Evolutionary conservation across 768 basidiomycete genomes (phyloP), one percentile per base, ranked within the genome.

Genomic region (Mycena floridula): DNA sequence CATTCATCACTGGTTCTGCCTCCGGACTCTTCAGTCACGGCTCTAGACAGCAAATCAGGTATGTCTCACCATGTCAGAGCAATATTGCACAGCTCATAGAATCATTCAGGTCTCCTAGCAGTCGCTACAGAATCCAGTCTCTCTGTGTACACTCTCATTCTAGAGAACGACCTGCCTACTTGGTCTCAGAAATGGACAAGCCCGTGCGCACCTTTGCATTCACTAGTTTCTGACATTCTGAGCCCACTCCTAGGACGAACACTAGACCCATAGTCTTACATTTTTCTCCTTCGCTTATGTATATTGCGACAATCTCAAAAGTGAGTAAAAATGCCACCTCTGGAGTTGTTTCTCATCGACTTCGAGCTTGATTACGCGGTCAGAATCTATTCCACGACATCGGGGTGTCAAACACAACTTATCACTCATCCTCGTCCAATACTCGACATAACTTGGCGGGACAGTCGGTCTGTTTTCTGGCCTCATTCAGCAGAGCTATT

Each of bases 121-220:
- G 76, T 90, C 26, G 87, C 85, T 12, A 82, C 70, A 36, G 58
- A 69, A 25, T 63, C 61, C 35, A 73, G 74, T 28, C 65, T 92
- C 12, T 82, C 85, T 1, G 77, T 90, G 0, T 87, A 88, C 54
- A 86, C 86, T 2, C 65, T 90, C 23, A 79, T 84, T 44, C 70
- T 88, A 24, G 86, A 90, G 52, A 84, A 89, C 54, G 86, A 89
- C 59, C 74, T 91, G 15, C 85, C 82, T 13, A 86, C 81, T 0
- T 92, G 89, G 89, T 82, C 80, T 12, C 70, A 70, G 58, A 89
- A 89, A 65, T 92, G 89, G 89, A 70, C 70, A 16, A 62, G 69
- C 42, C 54, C 67, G 89, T 89, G 69, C 42, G 73, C 57, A 18
- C 37, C 22, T 21, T 35, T 27, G 21, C 41, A 8, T 40, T n/a